A percentile compares a stretch with the other conserved stretches of the same genome.
Evolutionary conservation across 2,329 filamentous ascomycete species (phyloP).

Genomic region (Aspergillus caelatus): DNA sequence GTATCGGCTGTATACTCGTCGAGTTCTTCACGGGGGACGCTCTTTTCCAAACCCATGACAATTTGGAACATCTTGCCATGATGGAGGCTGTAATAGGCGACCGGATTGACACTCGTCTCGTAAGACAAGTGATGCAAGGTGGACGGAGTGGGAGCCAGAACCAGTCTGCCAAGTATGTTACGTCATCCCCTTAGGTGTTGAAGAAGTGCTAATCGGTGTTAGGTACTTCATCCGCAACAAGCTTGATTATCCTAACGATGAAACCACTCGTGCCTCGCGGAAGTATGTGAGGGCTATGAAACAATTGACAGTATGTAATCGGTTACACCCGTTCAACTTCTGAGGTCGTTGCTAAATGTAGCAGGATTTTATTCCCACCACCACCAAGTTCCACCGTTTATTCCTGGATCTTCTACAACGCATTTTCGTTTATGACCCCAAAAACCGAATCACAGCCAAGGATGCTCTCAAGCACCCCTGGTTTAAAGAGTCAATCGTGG

Average conservation of each 20-base stretch:
- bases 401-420: conserved; percentile 65
- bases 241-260: conserved; percentile 65
- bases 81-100: conserved; percentile 66
- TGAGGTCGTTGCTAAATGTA: conserved; percentile 24
- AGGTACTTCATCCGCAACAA: conserved; percentile 60
- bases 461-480: conserved; percentile 67
- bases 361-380: conserved; percentile 65
- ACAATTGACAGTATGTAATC: conserved; percentile 55
- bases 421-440: conserved; percentile 70
- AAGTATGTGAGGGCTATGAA: conserved; percentile 73
- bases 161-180: conserved; percentile 58
- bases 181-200: conserved; percentile 20
- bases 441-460: conserved; percentile 65
- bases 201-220: conserved; percentile 34
- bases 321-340: not conserved
- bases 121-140: conserved; percentile 55
- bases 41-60: conserved; percentile 70
- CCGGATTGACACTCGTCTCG: conserved; percentile 58
- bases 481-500: conserved; percentile 66
- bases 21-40: conserved; percentile 71
- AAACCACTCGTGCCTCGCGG: conserved; percentile 64
- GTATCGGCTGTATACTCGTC: conserved; percentile 69
- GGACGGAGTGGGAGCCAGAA: conserved; percentile 53
- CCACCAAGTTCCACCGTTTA: conserved; percentile 62
- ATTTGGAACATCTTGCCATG: conserved; percentile 69